These are phyloP conservation scores for Monosporascus ibericus DNA, from an alignment of 2,329 filamentous ascomycete species.

Conservation along the genomic window DNA sequence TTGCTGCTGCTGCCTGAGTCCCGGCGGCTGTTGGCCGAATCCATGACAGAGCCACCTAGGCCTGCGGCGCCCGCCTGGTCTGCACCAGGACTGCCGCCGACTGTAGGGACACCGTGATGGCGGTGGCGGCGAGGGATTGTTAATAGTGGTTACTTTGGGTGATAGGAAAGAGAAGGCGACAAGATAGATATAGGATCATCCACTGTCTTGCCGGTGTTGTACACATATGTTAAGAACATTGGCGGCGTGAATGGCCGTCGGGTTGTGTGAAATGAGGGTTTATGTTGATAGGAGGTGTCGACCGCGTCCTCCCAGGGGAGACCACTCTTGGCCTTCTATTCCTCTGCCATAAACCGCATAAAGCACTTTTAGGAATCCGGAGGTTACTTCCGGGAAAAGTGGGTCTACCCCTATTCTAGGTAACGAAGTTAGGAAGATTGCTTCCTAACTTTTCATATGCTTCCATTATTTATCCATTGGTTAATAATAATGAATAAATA, in stretches of 20 bases:
- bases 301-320: constrained; percentile 7
- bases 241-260: constrained; percentile 29
- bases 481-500: no score
- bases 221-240: constrained; percentile 78
- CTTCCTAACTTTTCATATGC: no score
- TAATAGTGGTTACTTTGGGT: no score
- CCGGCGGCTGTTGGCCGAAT: constrained; percentile 80
- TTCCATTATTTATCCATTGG: no score
- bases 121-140: no score
- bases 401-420: no score
- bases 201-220: constrained; percentile 66
- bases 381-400: no score
- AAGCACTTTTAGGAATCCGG: no score
- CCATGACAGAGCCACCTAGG: constrained; percentile 55
- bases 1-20: constrained; percentile 88
- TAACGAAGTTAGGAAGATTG: no score
- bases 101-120: constrained; percentile 83
- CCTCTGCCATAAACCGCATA: constrained; percentile 8
- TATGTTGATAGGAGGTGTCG: not conserved
- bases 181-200: constrained; percentile 72
- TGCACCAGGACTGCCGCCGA: constrained; percentile 84
- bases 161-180: no score
- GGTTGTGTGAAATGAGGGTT: not conserved
- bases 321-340: constrained; percentile 11
- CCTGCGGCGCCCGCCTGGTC: constrained; percentile 79